phyloP scores from a whole-genome alignment of 345 rosid genomes.

The Sisymbrium altissimum region DNA sequence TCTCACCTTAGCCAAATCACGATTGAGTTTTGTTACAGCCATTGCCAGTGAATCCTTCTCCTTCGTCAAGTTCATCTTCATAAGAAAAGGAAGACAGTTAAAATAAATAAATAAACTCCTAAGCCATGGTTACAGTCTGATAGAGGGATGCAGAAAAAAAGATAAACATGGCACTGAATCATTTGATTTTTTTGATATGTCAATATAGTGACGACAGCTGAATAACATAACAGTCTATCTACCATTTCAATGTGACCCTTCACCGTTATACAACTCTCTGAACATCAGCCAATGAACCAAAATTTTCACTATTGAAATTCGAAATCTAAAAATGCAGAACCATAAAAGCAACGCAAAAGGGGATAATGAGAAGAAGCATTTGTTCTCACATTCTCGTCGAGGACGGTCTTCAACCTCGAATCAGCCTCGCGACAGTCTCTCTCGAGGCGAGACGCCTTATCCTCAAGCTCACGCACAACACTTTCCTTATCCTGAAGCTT shows the following conservation, averaged over 20 bases:
- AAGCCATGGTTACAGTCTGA: not conserved
- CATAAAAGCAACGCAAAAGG: not conserved
- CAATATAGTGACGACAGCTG: not conserved
- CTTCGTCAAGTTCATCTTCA: slow-evolving; percentile 60
- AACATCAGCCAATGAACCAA: too few species aligned
- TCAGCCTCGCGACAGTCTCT: slow-evolving; percentile 56
- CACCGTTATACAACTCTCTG: not conserved
- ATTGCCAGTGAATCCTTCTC: slow-evolving; percentile 70
- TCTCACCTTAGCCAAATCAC: slow-evolving; percentile 83
- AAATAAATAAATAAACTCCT: not conserved
- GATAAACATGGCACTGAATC: not conserved
- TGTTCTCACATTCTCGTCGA: slow-evolving; percentile 65
- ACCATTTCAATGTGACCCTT: not conserved
- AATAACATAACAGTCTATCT: not conserved
- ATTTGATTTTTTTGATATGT: not conserved
- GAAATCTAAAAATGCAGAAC: not conserved
- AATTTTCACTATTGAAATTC: too few species aligned
- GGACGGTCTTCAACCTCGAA: slow-evolving; percentile 50
- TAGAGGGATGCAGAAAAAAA: slow-evolving; percentile 8
- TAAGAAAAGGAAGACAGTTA: not conserved
- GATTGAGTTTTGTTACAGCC: slow-evolving; percentile 68
- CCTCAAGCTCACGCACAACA: slow-evolving; percentile 59
- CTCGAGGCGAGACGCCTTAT: slow-evolving; percentile 51
- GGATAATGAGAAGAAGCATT: not conserved
- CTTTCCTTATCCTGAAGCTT: slow-evolving; percentile 64